phyloP scores from a whole-genome alignment of 2,329 filamentous ascomycete genomes.

The Fusarium sp. region DNA sequence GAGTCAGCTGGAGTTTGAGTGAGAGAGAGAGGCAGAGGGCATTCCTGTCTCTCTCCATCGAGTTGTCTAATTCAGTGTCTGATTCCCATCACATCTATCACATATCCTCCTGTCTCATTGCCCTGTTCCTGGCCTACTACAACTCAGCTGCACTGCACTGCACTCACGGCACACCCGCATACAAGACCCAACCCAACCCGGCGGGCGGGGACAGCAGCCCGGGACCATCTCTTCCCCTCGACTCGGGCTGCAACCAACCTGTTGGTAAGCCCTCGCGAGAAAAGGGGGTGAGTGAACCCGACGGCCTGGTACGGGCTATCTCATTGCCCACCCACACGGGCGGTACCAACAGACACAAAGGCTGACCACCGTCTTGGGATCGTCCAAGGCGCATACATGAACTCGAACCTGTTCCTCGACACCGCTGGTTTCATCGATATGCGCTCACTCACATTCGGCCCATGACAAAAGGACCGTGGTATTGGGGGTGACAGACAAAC shows the following conservation, averaged over 20 bases:
- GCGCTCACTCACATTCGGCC: too few species aligned
- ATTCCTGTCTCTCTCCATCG: too few species aligned
- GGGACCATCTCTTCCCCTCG: too few species aligned
- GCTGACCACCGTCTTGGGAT: background rate
- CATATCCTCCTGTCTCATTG: too few species aligned
- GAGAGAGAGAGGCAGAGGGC: too few species aligned
- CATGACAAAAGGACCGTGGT: background rate
- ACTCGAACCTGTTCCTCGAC: background rate
- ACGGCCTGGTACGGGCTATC: conserved; percentile 31
- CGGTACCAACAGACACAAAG: conserved; percentile 9
- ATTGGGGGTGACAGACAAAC: too few species aligned
- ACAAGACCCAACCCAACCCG: conserved; percentile 8
- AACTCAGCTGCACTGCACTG: background rate
- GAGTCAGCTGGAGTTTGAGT: too few species aligned
- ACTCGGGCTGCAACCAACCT: conserved; percentile 28
- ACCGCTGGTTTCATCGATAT: background rate
- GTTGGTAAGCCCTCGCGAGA: conserved; percentile 30
- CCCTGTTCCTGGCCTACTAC: too few species aligned
- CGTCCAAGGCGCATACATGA: too few species aligned
- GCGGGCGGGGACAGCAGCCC: conserved; percentile 8
- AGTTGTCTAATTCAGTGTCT: too few species aligned
- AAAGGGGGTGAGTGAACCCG: conserved; percentile 5
- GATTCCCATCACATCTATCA: too few species aligned
- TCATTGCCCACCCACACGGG: conserved; percentile 12
- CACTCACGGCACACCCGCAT: background rate